Percentiles rank a stretch among this genome's conserved stretches.
Evolutionary conservation across 208 protist genomes (phyloP).

Genomic region (Herpetomonas samuelpessoai): DNA sequence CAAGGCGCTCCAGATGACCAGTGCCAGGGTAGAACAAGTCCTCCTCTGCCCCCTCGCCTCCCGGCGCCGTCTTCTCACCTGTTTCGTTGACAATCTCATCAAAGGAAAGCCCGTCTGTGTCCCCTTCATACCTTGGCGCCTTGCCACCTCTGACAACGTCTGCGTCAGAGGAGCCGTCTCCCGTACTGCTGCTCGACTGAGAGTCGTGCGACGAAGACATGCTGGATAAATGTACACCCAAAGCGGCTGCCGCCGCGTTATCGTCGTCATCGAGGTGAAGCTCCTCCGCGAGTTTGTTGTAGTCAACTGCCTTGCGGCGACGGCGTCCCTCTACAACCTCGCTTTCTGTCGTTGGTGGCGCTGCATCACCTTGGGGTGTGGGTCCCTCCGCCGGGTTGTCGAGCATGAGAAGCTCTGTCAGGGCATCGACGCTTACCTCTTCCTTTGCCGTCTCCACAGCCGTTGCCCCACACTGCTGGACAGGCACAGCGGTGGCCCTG

Average conservation of each 20-base stretch:
- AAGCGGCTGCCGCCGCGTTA: conserved; percentile 43
- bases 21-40: conserved; percentile 93
- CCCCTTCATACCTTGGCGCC: conserved; percentile 23
- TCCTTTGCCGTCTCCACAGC: too few relatives aligned
- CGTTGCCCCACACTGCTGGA: too few relatives aligned
- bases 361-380: too few relatives aligned
- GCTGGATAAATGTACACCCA: conserved; percentile 30
- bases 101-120: conserved; percentile 51
- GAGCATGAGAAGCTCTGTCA: conserved; percentile 14
- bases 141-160: background rate
- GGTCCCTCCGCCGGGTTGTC: background rate
- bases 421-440: conserved; percentile 17
- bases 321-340: conserved; percentile 6
- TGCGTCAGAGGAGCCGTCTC: background rate
- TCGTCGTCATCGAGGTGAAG: conserved; percentile 39
- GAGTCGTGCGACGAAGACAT: conserved; percentile 13
- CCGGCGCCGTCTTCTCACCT: too few relatives aligned
- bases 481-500: conserved; percentile 2
- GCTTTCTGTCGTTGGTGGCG: background rate
- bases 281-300: conserved; percentile 55
- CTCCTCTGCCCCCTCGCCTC: conserved; percentile 6
- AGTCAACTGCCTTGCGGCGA: conserved; percentile 46
- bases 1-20: conserved; percentile 65
- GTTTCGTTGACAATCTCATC: too few relatives aligned
- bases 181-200: background rate